Evolutionary conservation across 192 early-diverging fungal genomes (phyloP), one percentile per base, ranked within the genome.

Genomic region (Linnemannia schmuckeri): DNA sequence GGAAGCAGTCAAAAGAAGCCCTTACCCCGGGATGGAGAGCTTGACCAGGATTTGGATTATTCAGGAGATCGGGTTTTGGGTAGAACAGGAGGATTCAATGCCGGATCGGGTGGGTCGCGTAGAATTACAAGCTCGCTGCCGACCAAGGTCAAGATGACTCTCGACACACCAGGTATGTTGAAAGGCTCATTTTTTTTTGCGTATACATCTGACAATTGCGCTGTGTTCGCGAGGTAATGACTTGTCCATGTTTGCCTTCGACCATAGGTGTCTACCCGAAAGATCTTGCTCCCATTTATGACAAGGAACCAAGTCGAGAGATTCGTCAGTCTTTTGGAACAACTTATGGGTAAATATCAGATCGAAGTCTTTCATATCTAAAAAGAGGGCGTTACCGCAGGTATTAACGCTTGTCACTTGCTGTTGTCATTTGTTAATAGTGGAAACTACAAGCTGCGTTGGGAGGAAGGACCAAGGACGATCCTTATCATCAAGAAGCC

Each of bases 401-500:
- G 9, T 42, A 49, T 33, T 17, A 33, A 33, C 17, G 15, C 37
- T 6, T 4, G 6, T n/a, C 22, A 38, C 35, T 12, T 20, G 6
- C 1, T 15, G 44, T 12, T 54, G 24, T 4, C 30, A 49, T 35
- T 9, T 30, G 20, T 72, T 22, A 18, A 63, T 71, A 93, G 92
- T 41, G 90, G 90, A 68, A 90, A 89, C 27, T 92, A 90, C 57
- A 85, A 74, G 42, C 66, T 94, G 35, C 77, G 88, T 35, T 96
- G 95, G 95, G 80, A 77, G n/a, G 76, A 91, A 1, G 89, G 85
- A 18, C 96, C 97, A 12, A 89, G 93, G 37, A 95, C 90, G 0
- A 93, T 96, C 17, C 89, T 98, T 35, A 92, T 98, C 61, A 90
- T 97, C 68, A 96, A 96, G 79, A 98, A 98, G 88, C 94, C 94